Evolutionary conservation across 192 early-diverging fungal species (phyloP).

Genomic region (Coemansia sp.): DNA sequence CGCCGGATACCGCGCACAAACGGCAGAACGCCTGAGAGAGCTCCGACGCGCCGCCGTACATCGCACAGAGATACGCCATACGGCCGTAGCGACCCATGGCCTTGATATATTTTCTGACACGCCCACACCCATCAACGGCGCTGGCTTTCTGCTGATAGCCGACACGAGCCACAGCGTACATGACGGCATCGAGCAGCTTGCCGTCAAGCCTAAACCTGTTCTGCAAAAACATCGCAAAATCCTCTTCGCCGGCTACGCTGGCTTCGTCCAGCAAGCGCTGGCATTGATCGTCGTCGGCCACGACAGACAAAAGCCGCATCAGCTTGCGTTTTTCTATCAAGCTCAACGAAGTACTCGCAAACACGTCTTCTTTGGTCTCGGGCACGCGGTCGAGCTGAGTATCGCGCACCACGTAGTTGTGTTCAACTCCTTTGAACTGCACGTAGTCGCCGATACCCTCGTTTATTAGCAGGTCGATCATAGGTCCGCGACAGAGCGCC

Average conservation of each 20-base stretch:
- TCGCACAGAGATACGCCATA: constrained; percentile 76
- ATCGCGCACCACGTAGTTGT: constrained; percentile 59
- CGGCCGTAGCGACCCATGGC: constrained; percentile 87
- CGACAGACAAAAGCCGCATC: constrained; percentile 83
- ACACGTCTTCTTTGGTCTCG: constrained; percentile 89
- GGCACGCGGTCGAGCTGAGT: constrained; percentile 68
- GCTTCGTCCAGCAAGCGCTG: constrained; percentile 5
- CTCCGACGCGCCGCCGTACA: constrained; percentile 91
- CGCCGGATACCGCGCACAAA: constrained; percentile 86
- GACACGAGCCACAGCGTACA: constrained; percentile 66
- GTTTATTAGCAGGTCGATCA: constrained; percentile 75
- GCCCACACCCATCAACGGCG: constrained; percentile 66
- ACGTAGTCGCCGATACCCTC: constrained; percentile 82
- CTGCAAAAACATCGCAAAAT: constrained; percentile 49
- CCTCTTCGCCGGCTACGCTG: constrained; percentile 20
- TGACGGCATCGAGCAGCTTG: constrained; percentile 60
- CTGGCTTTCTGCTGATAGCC: constrained; percentile 26
- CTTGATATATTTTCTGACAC: constrained; percentile 66
- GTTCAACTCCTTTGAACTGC: constrained; percentile 84
- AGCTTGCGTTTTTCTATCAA: constrained; percentile 87
- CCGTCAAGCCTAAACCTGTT: constrained; percentile 63
- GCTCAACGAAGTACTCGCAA: constrained; percentile 71
- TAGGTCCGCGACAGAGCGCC: constrained; percentile 64
- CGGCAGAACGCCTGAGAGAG: constrained; percentile 90
- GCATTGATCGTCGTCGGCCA: constrained; percentile 53